These are phyloP conservation scores for Xylaria sp. DNA, from an alignment of 2,329 filamentous ascomycete genomes.

Conservation along the genomic window DNA sequence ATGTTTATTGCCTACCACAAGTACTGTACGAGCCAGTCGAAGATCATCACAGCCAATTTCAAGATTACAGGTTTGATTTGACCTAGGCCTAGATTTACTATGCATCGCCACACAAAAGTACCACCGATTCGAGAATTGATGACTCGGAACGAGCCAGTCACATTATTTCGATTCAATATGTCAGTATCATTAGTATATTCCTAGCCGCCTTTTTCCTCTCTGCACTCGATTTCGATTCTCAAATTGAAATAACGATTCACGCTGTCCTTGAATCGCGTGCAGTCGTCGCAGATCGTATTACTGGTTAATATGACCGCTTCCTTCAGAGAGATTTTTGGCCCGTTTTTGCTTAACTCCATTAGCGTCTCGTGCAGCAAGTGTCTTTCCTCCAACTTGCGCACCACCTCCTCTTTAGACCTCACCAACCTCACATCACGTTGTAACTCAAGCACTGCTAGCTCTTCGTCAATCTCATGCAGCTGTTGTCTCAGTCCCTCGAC, in stretches of 20 bases:
- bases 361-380: not conserved
- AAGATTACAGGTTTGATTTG: no score
- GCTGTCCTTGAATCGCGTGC: not conserved
- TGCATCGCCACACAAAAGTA: no score
- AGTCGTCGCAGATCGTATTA: not conserved
- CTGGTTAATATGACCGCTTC: not conserved
- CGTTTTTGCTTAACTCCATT: not conserved
- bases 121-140: no score
- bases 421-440: not conserved
- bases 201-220: no score
- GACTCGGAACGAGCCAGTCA: no score
- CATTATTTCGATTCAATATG: no score
- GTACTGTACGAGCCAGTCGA: no score
- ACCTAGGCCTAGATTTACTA: no score
- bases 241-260: not conserved
- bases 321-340: not conserved
- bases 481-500: not conserved
- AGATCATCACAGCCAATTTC: no score
- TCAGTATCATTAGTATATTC: no score
- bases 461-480: not conserved
- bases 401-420: not conserved
- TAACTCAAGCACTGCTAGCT: not conserved
- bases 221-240: not conserved
- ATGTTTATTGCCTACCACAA: no score
- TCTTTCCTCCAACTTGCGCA: not conserved